These are phyloP conservation scores for Boletus speciosus DNA, from an alignment of 768 basidiomycete species.

Conservation along the genomic window DNA sequence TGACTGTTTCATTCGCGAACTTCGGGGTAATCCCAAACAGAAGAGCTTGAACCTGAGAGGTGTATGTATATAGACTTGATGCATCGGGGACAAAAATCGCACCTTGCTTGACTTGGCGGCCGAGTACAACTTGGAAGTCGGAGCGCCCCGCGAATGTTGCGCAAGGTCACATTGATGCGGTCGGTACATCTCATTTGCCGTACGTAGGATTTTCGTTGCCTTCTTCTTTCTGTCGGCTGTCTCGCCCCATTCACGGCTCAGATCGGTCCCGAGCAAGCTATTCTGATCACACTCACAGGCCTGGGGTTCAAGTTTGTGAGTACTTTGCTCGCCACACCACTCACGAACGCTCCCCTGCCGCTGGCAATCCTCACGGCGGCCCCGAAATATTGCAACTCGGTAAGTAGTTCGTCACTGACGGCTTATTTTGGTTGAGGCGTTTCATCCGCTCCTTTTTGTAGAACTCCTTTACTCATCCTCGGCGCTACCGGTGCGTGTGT, in stretches of 20 bases:
- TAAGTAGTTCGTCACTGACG: neutral
- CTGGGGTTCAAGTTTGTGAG: neutral
- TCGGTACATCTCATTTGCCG: neutral
- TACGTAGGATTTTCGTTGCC: neutral
- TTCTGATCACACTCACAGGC: neutral
- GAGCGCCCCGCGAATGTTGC: neutral
- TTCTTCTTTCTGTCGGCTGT: neutral
- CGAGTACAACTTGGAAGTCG: too few relatives aligned
- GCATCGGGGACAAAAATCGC: neutral
- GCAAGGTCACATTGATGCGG: neutral
- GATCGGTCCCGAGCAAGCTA: neutral
- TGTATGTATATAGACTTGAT: neutral
- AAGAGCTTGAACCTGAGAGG: neutral
- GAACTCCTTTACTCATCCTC: constrained; percentile 48
- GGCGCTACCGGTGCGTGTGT: constrained; percentile 68
- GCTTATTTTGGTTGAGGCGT: neutral
- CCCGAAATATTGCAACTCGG: neutral
- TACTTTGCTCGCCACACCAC: neutral
- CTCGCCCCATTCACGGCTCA: neutral
- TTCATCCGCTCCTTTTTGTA: neutral
- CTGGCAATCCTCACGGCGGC: neutral
- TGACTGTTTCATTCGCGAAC: neutral
- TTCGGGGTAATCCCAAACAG: neutral
- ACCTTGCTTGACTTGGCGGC: neutral
- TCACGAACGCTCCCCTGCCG: neutral